Conservation (phyloP, 225 moss, liverwort and hornwort genomes). For the Rhytidiadelphus loreus region DNA sequence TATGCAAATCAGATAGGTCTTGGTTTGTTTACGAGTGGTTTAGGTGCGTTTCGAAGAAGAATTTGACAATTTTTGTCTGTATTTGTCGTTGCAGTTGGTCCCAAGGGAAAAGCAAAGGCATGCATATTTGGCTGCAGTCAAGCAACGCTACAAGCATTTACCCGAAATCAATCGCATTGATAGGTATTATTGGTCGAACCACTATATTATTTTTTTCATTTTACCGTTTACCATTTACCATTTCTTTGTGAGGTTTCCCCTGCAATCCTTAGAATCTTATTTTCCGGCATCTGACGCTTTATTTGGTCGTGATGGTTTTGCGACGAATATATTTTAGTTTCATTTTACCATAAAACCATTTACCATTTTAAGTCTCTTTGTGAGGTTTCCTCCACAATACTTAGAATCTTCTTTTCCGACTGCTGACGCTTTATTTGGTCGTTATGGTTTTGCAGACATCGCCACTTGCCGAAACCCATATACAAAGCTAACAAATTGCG, state of each 20-base stretch:
- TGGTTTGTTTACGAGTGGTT: background rate
- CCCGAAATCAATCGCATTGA: slow-evolving; percentile 89
- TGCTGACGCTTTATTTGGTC: background rate
- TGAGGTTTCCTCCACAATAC: background rate
- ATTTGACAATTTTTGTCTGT: background rate
- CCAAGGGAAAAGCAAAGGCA: slow-evolving; percentile 95
- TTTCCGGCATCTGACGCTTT: background rate
- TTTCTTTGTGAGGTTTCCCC: background rate
- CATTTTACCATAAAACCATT: background rate
- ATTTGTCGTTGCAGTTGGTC: slow-evolving; percentile 54
- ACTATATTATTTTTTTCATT: background rate
- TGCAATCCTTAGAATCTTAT: background rate
- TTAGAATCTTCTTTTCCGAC: background rate
- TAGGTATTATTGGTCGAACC: slow-evolving; percentile 31
- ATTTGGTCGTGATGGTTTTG: background rate
- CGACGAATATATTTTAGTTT: background rate
- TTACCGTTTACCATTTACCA: background rate
- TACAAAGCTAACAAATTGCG: slow-evolving; percentile 75
- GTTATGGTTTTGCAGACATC: slow-evolving; percentile 41
- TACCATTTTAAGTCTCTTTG: background rate
- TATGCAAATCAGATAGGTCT: background rate
- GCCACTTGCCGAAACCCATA: slow-evolving; percentile 87
- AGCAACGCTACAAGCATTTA: slow-evolving; percentile 84
- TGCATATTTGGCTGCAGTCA: slow-evolving; percentile 70
- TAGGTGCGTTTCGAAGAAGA: background rate